phyloP scores from a whole-genome alignment of 179 eudicot genomes.

The Dionaea muscipula region DNA sequence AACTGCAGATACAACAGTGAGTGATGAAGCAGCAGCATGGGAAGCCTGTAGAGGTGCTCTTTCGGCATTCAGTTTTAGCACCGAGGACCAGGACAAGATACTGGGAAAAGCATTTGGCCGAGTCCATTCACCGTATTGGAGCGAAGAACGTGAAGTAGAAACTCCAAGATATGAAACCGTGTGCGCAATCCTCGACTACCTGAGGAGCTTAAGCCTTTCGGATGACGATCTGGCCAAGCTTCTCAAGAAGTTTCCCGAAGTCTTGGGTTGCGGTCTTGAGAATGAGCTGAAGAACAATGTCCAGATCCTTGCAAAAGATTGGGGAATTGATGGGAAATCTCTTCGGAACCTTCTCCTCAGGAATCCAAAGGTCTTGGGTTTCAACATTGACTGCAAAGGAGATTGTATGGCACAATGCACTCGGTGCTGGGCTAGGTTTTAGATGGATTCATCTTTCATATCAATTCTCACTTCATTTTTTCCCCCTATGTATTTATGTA shows the following conservation, averaged over 20 bases:
- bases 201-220: slow-evolving; percentile 60
- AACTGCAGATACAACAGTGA: slow-evolving; percentile 22
- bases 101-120: slow-evolving; percentile 88
- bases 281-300: slow-evolving; percentile 63
- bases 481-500: too few relatives aligned
- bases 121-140: slow-evolving; percentile 84
- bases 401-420: slow-evolving; percentile 95
- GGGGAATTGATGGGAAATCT: slow-evolving; percentile 81
- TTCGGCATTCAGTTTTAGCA: slow-evolving; percentile 36
- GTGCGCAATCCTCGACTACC: slow-evolving; percentile 40
- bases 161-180: slow-evolving; percentile 49
- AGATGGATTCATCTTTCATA: slow-evolving; percentile 9
- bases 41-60: slow-evolving; percentile 52
- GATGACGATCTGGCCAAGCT: slow-evolving; percentile 65
- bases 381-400: slow-evolving; percentile 84
- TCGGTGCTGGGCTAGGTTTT: slow-evolving; percentile 95
- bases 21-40: slow-evolving; percentile 59
- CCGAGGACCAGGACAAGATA: slow-evolving; percentile 69
- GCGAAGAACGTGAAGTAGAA: slow-evolving; percentile 66
- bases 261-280: slow-evolving; percentile 78
- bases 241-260: slow-evolving; percentile 92
- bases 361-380: slow-evolving; percentile 80
- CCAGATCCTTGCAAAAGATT: slow-evolving; percentile 42
- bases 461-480: too few relatives aligned
- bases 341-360: slow-evolving; percentile 63